A percentile compares a stretch with the other conserved stretches of the same genome.
Conservation (phyloP, 371 early-diverging fungal genomes). For the Zopfochytrium polystomum region DNA sequence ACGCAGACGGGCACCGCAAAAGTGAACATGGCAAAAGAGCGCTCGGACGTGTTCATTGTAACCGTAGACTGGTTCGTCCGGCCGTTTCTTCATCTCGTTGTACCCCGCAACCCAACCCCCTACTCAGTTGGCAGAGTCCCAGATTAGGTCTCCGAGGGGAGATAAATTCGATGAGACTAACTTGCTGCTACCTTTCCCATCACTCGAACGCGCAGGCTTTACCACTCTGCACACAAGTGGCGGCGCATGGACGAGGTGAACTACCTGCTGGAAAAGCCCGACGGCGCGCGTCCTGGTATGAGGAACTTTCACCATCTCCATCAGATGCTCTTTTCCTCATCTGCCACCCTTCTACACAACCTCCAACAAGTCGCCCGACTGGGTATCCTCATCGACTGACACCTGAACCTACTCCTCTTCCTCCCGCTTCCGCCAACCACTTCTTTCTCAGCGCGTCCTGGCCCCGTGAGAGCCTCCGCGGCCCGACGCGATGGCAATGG, state of each 20-base stretch:
- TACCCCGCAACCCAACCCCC: no score
- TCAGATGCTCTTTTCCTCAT: no score
- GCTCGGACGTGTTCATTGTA: not conserved
- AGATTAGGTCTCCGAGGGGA: not conserved
- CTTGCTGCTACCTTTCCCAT: no score
- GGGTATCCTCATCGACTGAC: no score
- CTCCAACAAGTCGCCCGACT: not conserved
- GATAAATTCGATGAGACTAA: not conserved
- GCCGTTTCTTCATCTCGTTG: no score
- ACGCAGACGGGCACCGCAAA: not conserved
- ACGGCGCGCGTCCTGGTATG: not conserved
- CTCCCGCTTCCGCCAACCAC: no score
- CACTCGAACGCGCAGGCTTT: not conserved
- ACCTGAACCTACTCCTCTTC: no score
- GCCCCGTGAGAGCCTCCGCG: no score
- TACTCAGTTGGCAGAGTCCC: no score
- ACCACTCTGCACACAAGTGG: not conserved
- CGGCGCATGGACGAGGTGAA: not conserved
- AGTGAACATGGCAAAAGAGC: not conserved
- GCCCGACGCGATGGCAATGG: not conserved
- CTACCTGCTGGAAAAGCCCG: not conserved
- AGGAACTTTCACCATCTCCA: not conserved
- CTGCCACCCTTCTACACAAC: not conserved
- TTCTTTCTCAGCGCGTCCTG: no score
- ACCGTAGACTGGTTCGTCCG: not conserved